Base-by-base conservation (phyloP, 257 asterid genomes). In the Marsdenia floribunda region DNA sequence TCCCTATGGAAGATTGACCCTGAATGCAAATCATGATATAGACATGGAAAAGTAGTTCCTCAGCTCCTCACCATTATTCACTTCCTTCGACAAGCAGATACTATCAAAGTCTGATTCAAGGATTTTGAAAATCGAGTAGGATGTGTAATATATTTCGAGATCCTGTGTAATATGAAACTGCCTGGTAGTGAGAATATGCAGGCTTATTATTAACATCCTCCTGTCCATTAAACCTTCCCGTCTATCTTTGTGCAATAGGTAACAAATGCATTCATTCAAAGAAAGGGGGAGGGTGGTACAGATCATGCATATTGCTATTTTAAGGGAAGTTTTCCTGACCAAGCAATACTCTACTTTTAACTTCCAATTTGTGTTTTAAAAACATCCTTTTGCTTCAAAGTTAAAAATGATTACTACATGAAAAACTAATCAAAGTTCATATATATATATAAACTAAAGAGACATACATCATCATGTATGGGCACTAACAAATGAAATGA, bases 1-100 rank as follows among this genome's bases (percentile, higher is more conserved):
- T 90, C 97, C 2, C 57, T 87, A 70, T 92, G 96, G 96, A 91
- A 87, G 81, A 77, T 77, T 70, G 91, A 87, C 69, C 75, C 61
- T 4, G 71, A 70, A 68, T 65, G 46, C 73, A 82, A 68, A 66
- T 73, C 73, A 77, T 76, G 73, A 77, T 29, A 49, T 33, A 35
- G 5, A 52, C 59, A 47, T 22, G 42, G 73, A 8, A 18, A 35
- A 13, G 26, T 5, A 47, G 73, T 22, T 58, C 38, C 4, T 37
- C 66, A n/a, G 63, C 52, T 44, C 26, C 18, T 29, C 57, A 42
- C 18, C 24, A 4, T 40, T 26, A 19, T 38, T 40, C 47, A 44
- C 60, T 47, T 52, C 15, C 59, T 72, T 52, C 33, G 44, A 38
- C 61, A 13, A 49, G 26, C 73, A 24, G 53, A 52, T 68, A 60